Evolutionary conservation across 2,329 filamentous ascomycete species (phyloP), one percentile per base, ranked within the genome.

Genomic region (Epichloe gansuensis): DNA sequence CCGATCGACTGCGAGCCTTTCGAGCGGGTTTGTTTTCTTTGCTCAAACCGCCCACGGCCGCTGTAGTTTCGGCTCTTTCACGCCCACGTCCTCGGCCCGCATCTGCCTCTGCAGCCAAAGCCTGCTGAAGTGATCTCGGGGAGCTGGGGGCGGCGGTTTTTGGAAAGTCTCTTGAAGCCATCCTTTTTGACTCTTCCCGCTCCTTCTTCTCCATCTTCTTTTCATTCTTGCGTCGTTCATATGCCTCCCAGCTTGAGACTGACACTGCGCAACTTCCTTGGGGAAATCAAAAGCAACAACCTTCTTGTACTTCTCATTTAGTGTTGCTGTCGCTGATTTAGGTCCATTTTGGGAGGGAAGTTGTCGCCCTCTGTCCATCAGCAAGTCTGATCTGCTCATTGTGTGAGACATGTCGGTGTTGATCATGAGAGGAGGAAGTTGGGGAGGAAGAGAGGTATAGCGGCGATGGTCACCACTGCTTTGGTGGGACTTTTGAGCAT

Each of bases 191-290:
- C 38, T 60, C 62, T 17, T 60, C 57, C 15, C 58, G 56, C 5
- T 62, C 60, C 42, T 71, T 67, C 38, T 63, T 61, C 23, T 60
- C 63, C 54, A 73, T 65, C 59, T 75, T 77, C 61, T 75, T 78
- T 56, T 78, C 75, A 60, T 73, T 76, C 58, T 76, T 79, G 57
- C 70, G 74, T 21, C 74, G 72, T 3, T 72, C 71, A 58, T 78
- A 78, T 23, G 76, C 74, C 56, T 81, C 78, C 80, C 80, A 83
- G 52, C 74, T 81, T 2, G 80, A 1, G 80, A 83, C 52, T 81
- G 77, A 55, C 80, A 83, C 5, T 58, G 59, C 31, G 61, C 62
- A 8, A 64, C 59, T 5, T 66, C 59, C 5, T 64, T 60, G 2
- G 2, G 66, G 65, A 1, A 66, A 62, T 44, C 59, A 43, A 66